Conservation (phyloP, 495 filamentous ascomycete genomes). For the Penicillium manginii region DNA sequence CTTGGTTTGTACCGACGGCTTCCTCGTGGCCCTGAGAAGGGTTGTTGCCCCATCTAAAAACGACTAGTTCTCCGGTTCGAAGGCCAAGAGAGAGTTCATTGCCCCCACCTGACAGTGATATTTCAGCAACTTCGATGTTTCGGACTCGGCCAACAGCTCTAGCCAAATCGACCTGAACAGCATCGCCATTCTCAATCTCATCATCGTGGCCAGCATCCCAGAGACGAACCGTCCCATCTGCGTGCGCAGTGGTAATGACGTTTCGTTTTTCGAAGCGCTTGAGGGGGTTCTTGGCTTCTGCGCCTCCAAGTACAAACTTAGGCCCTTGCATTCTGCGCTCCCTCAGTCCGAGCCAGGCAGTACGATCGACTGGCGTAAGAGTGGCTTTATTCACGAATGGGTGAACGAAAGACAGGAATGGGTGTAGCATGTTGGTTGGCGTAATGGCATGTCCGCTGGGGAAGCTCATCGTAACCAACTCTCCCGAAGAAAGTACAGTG, state of each 20-base stretch:
- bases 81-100: constrained; percentile 87
- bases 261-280: constrained; percentile 81
- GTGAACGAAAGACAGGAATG: constrained; percentile 80
- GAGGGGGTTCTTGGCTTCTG: constrained; percentile 64
- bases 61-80: constrained; percentile 75
- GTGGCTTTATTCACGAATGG: constrained; percentile 77
- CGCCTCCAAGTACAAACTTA: constrained; percentile 74
- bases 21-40: constrained; percentile 60
- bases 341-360: constrained; percentile 84
- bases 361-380: constrained; percentile 70
- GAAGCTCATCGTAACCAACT: constrained; percentile 85
- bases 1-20: constrained; percentile 55
- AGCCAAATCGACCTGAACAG: constrained; percentile 83
- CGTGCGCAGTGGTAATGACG: constrained; percentile 80
- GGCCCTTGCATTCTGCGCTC: constrained; percentile 77
- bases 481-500: constrained; percentile 78
- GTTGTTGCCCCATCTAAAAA: constrained; percentile 88
- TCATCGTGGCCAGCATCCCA: constrained; percentile 92
- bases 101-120: constrained; percentile 74
- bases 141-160: constrained; percentile 80
- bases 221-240: constrained; percentile 81
- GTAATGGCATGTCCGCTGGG: constrained; percentile 88
- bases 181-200: constrained; percentile 83
- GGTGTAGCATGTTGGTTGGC: constrained; percentile 87
- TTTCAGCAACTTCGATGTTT: constrained; percentile 73